Evolutionary conservation across 768 basidiomycete species (phyloP).

Genomic region (Mycena albidolilacea): DNA sequence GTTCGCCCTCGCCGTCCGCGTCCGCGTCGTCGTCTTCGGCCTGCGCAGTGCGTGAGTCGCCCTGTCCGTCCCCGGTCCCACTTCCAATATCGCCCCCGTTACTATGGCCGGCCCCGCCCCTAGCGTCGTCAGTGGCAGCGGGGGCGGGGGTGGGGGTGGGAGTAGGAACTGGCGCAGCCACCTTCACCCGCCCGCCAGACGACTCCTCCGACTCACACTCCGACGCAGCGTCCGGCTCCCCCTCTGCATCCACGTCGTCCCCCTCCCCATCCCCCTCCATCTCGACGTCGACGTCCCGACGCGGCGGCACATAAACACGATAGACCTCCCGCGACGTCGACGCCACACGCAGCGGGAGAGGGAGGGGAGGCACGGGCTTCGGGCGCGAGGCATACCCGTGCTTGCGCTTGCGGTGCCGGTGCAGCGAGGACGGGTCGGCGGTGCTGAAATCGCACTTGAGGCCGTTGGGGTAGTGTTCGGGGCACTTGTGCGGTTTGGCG

Average conservation of each 20-base stretch:
- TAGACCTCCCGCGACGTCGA: background rate
- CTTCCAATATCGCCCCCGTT: background rate
- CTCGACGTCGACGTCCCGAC: background rate
- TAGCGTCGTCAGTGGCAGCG: background rate
- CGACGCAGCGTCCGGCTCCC: conserved; percentile 20
- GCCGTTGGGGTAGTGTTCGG: conserved; percentile 24
- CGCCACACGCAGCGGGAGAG: background rate
- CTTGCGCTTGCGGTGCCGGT: conserved; percentile 39
- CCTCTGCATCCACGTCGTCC: conserved; percentile 23
- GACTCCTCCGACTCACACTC: conserved; percentile 38
- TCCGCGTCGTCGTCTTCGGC: background rate
- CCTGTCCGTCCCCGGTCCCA: no score
- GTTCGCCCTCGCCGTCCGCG: conserved; percentile 22
- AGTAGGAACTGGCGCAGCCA: background rate
- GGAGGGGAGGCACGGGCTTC: background rate
- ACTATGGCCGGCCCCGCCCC: background rate
- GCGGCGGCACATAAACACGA: background rate
- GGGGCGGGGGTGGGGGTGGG: no score
- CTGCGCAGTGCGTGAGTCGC: no score
- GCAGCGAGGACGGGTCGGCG: conserved; percentile 35
- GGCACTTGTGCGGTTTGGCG: conserved; percentile 40
- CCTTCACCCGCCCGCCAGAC: background rate
- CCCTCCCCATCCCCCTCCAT: background rate
- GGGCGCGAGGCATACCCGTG: conserved; percentile 36
- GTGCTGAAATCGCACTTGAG: conserved; percentile 30